phyloP scores from a whole-genome alignment of 1,284 basidiomycete genomes.

The Heliocybe sulcata region DNA sequence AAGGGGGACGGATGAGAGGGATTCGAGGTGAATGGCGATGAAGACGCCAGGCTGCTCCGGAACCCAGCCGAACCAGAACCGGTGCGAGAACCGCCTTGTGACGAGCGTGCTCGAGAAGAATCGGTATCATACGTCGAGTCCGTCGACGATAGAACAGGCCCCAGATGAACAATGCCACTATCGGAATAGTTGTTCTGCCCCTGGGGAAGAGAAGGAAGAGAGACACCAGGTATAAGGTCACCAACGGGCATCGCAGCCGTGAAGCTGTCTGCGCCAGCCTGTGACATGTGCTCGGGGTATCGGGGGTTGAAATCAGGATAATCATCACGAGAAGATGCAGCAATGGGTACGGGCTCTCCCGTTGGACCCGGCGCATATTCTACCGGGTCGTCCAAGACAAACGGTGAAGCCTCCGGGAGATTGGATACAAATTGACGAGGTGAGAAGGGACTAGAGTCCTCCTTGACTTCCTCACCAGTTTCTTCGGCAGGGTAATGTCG shows the following conservation, averaged over 20 bases:
- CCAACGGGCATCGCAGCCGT: slow-evolving; percentile 9
- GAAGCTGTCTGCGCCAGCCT: slow-evolving; percentile 22
- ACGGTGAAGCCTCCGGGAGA: neutral
- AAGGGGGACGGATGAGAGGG: neutral
- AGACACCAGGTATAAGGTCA: slow-evolving; percentile 6
- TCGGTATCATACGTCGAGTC: neutral
- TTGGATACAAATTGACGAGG: neutral
- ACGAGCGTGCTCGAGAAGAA: neutral
- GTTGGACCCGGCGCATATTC: neutral
- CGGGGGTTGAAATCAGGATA: slow-evolving; percentile 15
- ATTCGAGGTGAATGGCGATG: neutral
- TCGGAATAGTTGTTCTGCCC: neutral
- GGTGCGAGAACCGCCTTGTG: neutral
- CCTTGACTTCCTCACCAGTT: neutral
- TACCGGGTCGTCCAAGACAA: neutral
- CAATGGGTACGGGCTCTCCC: neutral
- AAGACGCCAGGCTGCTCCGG: neutral
- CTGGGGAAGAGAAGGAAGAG: neutral
- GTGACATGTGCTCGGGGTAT: slow-evolving; percentile 21
- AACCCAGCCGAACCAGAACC: neutral
- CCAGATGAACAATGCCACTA: slow-evolving; percentile 2
- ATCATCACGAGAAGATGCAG: neutral
- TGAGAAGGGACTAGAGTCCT: neutral
- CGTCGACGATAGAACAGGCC: neutral
- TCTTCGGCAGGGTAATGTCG: neutral